Percentiles rank a stretch among this genome's conserved stretches.
Conservation (phyloP, 495 filamentous ascomycete species). For the Penicillium simplicissimum region DNA sequence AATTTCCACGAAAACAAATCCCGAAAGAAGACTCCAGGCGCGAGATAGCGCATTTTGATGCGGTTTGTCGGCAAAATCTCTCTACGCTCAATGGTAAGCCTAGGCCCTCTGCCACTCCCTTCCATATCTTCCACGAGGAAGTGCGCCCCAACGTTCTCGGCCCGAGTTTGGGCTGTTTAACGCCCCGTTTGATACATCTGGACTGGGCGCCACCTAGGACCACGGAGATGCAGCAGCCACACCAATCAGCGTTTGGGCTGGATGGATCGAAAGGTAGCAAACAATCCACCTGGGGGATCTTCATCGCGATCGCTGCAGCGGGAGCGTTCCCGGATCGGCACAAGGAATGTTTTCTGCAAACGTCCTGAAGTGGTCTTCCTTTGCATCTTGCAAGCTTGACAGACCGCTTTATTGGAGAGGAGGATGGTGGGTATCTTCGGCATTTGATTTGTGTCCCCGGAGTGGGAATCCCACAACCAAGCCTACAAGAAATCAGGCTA, state of each 20-base stretch:
- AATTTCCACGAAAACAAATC: background rate
- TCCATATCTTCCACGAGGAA: constrained; percentile 5
- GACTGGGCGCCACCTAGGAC: constrained; percentile 1
- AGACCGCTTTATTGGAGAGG: background rate
- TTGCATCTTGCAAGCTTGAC: background rate
- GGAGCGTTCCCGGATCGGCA: constrained; percentile 24
- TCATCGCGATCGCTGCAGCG: constrained; percentile 22
- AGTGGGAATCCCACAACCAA: background rate
- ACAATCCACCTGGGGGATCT: constrained; percentile 22
- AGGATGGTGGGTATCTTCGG: background rate
- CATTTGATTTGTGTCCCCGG: background rate
- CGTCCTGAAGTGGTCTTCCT: constrained; percentile 23
- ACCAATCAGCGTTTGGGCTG: constrained; percentile 29
- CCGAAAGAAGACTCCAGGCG: background rate
- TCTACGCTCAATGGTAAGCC: background rate
- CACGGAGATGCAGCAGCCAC: constrained; percentile 21
- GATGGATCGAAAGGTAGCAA: constrained; percentile 23
- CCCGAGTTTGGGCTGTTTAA: constrained; percentile 25
- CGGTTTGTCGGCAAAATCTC: background rate
- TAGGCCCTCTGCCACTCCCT: background rate
- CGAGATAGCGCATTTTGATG: background rate
- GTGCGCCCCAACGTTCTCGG: constrained; percentile 20
- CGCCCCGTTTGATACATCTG: constrained; percentile 19
- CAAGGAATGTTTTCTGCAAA: constrained; percentile 28
- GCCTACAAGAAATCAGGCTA: background rate